Base-by-base conservation (phyloP, 768 basidiomycete species). In the Sarcomyxa edulis region DNA sequence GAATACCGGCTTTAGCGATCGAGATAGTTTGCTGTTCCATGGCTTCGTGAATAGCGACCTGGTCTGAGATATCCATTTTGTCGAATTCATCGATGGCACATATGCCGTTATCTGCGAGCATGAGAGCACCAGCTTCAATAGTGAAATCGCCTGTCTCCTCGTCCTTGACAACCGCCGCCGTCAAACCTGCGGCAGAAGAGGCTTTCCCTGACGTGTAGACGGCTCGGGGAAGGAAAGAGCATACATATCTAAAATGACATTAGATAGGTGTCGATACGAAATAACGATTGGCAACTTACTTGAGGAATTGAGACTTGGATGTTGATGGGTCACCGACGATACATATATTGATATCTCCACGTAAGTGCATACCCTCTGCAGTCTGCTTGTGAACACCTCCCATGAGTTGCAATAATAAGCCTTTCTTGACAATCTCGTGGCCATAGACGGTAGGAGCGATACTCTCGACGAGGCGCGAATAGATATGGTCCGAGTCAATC, bases 81-180 rank as follows among this genome's bases (percentile, higher is more conserved):
- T 99, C 96, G 54, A 99, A 99, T 62, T 98, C 96, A 65, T 99
- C 96, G 52, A 99, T 99, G n/a, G 94, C 94, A 55, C 96, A 99
- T 56, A 98, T 97, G 6, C 96, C 96, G 50, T 98, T 98, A 65
- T 99, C 96, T 5, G 96, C 96, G 3, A 99, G 77, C 96, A 99
- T 98, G 48, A 99, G 74, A 4, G 96, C 96, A 34, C 96, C 96
- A 15, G 96, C 96, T 65, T 99, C 96, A 54, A 98, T 98, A 0
- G 96, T 98, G 65, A 98, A 99, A 56, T 99, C 96, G 10, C 96
- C 96, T 0, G 94, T 95, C 61, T 98, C 96, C 62, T 98, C 95
- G 51, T 99, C 96, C 53, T 87, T 93, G 43, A 98, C 95, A 0
- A 99, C 96, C 2, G 95, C 95, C 5, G 96, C 96, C 0, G 96